Conservation (phyloP, 495 filamentous ascomycete genomes). For the Cladorrhinum samala region DNA sequence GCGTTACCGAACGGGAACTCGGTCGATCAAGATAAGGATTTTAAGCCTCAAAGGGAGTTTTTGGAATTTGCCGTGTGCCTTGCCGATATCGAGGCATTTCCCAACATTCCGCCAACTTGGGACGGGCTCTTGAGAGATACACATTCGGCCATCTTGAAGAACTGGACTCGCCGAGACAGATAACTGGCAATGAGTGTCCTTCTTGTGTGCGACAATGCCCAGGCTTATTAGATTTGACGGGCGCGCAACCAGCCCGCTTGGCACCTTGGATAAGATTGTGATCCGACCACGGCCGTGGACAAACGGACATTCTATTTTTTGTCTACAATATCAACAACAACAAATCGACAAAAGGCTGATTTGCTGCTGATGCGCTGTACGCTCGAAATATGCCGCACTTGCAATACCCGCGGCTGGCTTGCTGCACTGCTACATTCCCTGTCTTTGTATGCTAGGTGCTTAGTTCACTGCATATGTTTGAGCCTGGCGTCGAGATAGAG, state of each 20-base stretch:
- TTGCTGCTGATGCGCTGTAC: not conserved
- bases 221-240: constrained; percentile 14
- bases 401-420: not conserved
- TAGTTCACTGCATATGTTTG: not conserved
- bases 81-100: not conserved
- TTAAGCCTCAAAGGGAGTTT: not conserved
- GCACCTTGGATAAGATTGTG: constrained; percentile 31
- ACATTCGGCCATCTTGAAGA: not conserved
- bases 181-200: not conserved
- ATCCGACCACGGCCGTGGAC: constrained; percentile 17
- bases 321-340: not conserved
- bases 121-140: not conserved
- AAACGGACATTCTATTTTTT: constrained; percentile 10
- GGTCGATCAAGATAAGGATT: not conserved
- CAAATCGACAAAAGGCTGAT: not conserved
- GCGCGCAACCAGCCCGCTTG: constrained; percentile 20
- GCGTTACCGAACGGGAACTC: not conserved
- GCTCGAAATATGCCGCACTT: not conserved
- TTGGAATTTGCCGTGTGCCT: not conserved
- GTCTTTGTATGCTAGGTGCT: too few relatives aligned
- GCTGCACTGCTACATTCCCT: not conserved
- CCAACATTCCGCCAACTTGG: not conserved
- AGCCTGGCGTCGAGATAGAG: too few relatives aligned
- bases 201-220: not conserved
- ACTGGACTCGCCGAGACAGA: not conserved